Conservation (phyloP, 75 land plant genomes). For the Gnetum montanum region DNA sequence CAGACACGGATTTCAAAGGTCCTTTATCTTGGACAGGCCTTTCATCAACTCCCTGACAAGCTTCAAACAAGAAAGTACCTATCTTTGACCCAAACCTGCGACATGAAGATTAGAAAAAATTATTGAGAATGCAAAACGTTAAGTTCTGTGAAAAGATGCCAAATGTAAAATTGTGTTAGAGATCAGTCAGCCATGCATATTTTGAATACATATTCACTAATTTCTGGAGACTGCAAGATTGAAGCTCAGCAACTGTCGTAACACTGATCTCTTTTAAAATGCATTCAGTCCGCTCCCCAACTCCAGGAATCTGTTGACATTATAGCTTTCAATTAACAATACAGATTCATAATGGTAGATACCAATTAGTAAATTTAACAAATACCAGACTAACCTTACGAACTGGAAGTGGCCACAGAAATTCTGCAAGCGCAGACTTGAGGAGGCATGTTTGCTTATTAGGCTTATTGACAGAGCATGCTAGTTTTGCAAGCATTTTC, state of each 20-base stretch:
- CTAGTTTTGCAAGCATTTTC: conserved; percentile 42
- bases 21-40: conserved; percentile 33
- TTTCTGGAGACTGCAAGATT: conserved; percentile 4
- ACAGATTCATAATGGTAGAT: too few species aligned
- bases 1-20: conserved; percentile 25
- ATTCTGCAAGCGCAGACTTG: conserved; percentile 20
- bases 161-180: too few species aligned
- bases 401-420: conserved; percentile 20
- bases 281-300: conserved; percentile 24
- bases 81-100: conserved; percentile 31
- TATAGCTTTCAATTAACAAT: not conserved
- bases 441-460: conserved; percentile 31
- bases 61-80: conserved; percentile 17
- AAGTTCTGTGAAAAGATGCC: not conserved
- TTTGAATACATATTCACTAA: conserved; percentile 15
- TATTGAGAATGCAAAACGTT: not conserved
- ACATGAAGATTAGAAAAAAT: not conserved
- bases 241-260: conserved; percentile 20
- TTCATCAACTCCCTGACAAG: conserved; percentile 22
- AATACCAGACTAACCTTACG: conserved; percentile 22
- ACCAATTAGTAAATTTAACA: too few species aligned
- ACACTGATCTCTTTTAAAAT: conserved; percentile 26
- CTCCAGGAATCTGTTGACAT: conserved; percentile 27
- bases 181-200: too few species aligned
- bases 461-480: conserved; percentile 27